phyloP scores from a whole-genome alignment of 495 filamentous ascomycete genomes.

The Neurospora sp. region DNA sequence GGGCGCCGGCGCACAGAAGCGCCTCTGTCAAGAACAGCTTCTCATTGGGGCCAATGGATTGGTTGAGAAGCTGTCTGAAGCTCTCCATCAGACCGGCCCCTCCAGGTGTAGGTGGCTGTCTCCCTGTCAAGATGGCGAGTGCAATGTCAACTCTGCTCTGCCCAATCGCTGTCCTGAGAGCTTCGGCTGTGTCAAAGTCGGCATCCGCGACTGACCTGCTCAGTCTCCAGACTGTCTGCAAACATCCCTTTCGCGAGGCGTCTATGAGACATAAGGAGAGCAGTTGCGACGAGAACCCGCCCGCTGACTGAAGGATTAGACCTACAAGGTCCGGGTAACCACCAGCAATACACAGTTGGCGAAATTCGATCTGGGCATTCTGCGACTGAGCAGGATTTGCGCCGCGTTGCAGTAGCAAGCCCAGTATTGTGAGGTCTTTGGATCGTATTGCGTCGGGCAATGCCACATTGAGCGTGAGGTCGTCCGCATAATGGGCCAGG shows the following conservation, averaged over 20 bases:
- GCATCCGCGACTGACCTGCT: constrained; percentile 36
- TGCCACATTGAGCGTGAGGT: constrained; percentile 26
- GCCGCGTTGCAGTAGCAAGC: constrained; percentile 31
- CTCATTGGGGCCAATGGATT: constrained; percentile 31
- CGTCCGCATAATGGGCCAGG: constrained; percentile 32
- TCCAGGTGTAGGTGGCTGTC: constrained; percentile 24
- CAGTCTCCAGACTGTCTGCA: constrained; percentile 33
- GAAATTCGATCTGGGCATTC: constrained; percentile 35
- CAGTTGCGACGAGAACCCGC: constrained; percentile 22
- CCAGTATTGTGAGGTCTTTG: constrained; percentile 23
- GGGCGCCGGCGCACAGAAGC: constrained; percentile 35
- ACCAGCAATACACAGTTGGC: constrained; percentile 29
- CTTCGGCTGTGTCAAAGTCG: constrained; percentile 32
- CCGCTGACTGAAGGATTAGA: constrained; percentile 34
- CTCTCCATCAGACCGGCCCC: constrained; percentile 29
- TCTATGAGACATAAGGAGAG: constrained; percentile 35
- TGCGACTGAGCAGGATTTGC: constrained; percentile 27
- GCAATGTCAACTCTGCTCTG: constrained; percentile 33
- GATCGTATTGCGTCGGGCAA: constrained; percentile 32
- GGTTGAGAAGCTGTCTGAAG: constrained; percentile 26
- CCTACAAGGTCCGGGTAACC: constrained; percentile 29
- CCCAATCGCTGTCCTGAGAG: constrained; percentile 31
- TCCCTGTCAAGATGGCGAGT: constrained; percentile 34
- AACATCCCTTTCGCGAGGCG: constrained; percentile 31
- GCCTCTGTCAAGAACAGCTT: constrained; percentile 34